Base-by-base conservation (phyloP, 345 rosid species). In the Citrus mangshanensis region DNA sequence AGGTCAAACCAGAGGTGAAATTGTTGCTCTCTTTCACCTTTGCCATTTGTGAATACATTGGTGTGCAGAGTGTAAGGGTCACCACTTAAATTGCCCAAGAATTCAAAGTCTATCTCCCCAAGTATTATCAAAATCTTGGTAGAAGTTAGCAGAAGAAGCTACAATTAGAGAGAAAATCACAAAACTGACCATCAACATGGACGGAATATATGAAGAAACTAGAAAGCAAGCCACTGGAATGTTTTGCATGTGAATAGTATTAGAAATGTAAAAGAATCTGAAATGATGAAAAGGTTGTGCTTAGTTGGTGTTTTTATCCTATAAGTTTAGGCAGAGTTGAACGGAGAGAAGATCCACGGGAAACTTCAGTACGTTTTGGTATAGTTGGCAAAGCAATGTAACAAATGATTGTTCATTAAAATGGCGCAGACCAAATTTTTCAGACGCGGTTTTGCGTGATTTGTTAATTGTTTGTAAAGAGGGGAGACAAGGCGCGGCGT, bases 31-130 rank as follows among this genome's bases (percentile, higher is more conserved):
- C 49, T 42, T 1, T 42, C 14, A 42, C 49, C 49, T 42, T 42
- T 42, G 1, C 14, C 14, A 42, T 42, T 42, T 10, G 14, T 9
- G 49, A 42, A 42, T 42, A 42, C 49, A 3, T 42, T 42, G 49
- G 49, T 42, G 10, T 10, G 49, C 14, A 42, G 14, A 42, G 14
- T 42, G 14, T 42, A 42, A 2, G 49, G 49, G 10, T 42, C 49
- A 9, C 49, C 49, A 42, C 4, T 42, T 42, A 42, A 42, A 10
- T 42, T 42, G 14, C 49, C 14, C 49, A 42, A 42, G 4, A 10
- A 42, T 42, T 42, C 14, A 42, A 91, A 89, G 66, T 92, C 97
- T 3, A 93, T 89, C 83, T 51, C 88, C 91, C 87, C 89, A 83
- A 5, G 80, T 82, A 24, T 85, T 68, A 6, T 80, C 87, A 37